Evolutionary conservation across 108 stramenopile genomes (phyloP), one percentile per base, ranked within the genome.

Genomic region (Asterionellopsis glacialis): DNA sequence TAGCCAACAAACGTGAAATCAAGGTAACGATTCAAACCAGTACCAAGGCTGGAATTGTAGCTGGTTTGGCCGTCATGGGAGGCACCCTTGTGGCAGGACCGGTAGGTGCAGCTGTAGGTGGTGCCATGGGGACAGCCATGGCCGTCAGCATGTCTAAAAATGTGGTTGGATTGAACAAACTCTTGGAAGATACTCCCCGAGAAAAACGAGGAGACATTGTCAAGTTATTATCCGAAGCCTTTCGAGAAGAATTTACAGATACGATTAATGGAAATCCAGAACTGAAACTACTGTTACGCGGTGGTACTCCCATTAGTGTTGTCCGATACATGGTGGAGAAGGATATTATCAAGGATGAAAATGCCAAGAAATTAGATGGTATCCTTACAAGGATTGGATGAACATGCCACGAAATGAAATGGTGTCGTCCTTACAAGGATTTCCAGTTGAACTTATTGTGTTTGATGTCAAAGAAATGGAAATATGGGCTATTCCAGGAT

Each of bases 171-270:
- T 40, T 72, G 16, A 72, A 72, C 43, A 49, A 51, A 24, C 45
- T 72, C 10, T 41, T 72, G 23, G 57, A 59, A 11, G 27, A 72
- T 25, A 72, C 70, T 19, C 70, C 70, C 7, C 48, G 24, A 9
- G 47, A 45, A 58, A 65, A 72, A 24, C 64, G 70, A 21, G 47
- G 58, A 11, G 64, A 72, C 4, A 58, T 72, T 16, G 14, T 65
- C 14, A 62, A 23, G 44, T 44, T 57, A 16, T 72, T 72, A 28
- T 56, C 58, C 45, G 64, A 72, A 44, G 54, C 70, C 48, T 65
- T 72, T n/a, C 58, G 54, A 40, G 70, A 72, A 21, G 70, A 72
- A 48, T 72, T 72, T 33, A 52, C 54, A 22, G 70, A 72, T 0
- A 65, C 64, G 9, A 65, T 72, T 28, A 51, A 55, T 13, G 39